These are phyloP conservation scores for Schrenkiella parvula DNA, from an alignment of 345 rosid species.

Conservation along the genomic window DNA sequence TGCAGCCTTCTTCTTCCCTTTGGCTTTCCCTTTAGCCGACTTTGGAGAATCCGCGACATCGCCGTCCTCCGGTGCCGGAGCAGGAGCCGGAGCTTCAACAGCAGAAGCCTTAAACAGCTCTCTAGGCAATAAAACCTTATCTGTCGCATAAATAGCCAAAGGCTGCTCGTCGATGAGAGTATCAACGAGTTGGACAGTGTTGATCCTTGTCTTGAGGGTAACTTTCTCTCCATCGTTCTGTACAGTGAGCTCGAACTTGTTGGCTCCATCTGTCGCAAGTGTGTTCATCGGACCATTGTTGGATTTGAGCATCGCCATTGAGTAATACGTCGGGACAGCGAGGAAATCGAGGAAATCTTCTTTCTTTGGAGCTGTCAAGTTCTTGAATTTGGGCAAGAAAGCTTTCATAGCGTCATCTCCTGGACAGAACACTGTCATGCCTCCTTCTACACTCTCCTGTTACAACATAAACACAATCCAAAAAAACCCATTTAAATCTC, in stretches of 20 bases:
- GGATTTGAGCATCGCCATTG: constrained; percentile 71
- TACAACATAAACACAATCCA: neutral
- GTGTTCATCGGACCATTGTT: constrained; percentile 92
- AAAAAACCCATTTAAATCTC: neutral
- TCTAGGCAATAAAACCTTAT: constrained; percentile 69
- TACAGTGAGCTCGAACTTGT: constrained; percentile 70
- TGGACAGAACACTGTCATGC: constrained; percentile 97
- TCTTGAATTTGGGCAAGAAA: constrained; percentile 73
- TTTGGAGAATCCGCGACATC: constrained; percentile 63
- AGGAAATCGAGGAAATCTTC: constrained; percentile 68
- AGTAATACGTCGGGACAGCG: constrained; percentile 70
- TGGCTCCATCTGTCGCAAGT: constrained; percentile 80
- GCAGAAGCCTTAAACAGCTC: constrained; percentile 74
- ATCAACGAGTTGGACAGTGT: constrained; percentile 59
- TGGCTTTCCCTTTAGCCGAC: constrained; percentile 38
- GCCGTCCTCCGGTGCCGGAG: constrained; percentile 47
- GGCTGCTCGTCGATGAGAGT: constrained; percentile 82
- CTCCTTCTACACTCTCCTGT: constrained; percentile 74
- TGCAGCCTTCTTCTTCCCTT: constrained; percentile 30
- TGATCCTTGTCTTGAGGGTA: constrained; percentile 65
- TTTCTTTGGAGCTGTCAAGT: constrained; percentile 67
- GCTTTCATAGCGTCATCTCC: constrained; percentile 79
- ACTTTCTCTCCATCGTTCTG: constrained; percentile 79
- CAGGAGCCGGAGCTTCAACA: constrained; percentile 66
- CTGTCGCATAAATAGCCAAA: constrained; percentile 57